A percentile compares a stretch with the other conserved stretches of the same genome.
phyloP scores from a whole-genome alignment of 768 basidiomycete genomes.

The Trametes punicea region DNA sequence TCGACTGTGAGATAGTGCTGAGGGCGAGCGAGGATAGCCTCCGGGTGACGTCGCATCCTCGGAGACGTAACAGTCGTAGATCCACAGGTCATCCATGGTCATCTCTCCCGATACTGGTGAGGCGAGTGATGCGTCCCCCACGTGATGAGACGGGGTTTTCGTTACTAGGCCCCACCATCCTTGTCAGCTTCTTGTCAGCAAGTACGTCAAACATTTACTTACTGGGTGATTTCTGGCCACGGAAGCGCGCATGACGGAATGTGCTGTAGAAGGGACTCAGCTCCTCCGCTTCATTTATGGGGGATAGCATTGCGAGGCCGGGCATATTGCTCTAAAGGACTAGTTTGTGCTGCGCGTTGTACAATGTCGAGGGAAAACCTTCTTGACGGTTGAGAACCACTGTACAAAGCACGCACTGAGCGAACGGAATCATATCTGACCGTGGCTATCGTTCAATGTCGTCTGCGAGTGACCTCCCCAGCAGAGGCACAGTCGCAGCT shows the following conservation, averaged over 20 bases:
- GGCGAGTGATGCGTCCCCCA: constrained; percentile 3
- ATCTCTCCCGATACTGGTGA: constrained; percentile 1
- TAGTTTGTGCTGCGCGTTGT: not conserved
- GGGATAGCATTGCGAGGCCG: constrained; percentile 13
- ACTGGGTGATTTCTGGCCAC: constrained; percentile 13
- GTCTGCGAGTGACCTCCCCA: not conserved
- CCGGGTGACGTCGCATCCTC: constrained; percentile 15
- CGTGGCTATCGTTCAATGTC: not conserved
- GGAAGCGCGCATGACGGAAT: constrained; percentile 3
- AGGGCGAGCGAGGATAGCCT: constrained; percentile 11
- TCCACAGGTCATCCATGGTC: constrained; percentile 18
- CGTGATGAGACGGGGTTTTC: not conserved
- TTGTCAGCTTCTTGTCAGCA: not conserved
- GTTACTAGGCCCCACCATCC: not conserved
- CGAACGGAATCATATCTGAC: constrained; percentile 9
- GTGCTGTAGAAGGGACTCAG: constrained; percentile 11
- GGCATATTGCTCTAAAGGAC: constrained; percentile 6
- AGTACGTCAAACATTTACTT: not conserved
- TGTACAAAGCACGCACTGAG: not conserved
- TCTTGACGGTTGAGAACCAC: constrained; percentile 5
- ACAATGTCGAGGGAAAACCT: constrained; percentile 5
- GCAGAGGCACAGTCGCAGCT: not conserved
- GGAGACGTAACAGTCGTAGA: constrained; percentile 19
- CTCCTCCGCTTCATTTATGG: constrained; percentile 15
- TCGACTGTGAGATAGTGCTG: constrained; percentile 10